phyloP scores from a whole-genome alignment of 176 grass and related monocot genomes.

The Aegilops longissima region DNA sequence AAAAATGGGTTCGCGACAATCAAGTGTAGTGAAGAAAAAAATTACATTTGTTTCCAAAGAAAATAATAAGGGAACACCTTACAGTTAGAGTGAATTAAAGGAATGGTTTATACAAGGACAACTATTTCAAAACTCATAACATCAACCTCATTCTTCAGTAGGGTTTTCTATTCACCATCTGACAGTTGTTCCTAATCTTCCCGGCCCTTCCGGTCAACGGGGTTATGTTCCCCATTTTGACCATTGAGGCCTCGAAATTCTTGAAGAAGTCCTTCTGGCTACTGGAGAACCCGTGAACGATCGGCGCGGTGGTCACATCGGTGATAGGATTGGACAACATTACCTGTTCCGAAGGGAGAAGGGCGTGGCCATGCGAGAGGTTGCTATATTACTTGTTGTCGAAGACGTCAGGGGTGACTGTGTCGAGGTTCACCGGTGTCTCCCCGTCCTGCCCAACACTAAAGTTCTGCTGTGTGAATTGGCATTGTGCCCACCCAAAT shows the following conservation, averaged over 20 bases:
- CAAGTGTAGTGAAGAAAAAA: not conserved
- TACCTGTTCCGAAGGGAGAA: too few species aligned
- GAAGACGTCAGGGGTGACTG: too few species aligned
- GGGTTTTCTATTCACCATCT: conserved; percentile 25
- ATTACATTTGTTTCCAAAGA: not conserved
- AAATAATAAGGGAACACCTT: not conserved
- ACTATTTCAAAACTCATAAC: not conserved
- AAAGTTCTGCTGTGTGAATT: too few species aligned
- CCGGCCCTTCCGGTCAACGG: conserved; percentile 28
- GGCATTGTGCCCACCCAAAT: too few species aligned
- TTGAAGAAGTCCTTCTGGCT: conserved; percentile 29
- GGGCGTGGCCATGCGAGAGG: too few species aligned
- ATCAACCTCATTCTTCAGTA: not conserved
- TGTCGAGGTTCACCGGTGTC: too few species aligned
- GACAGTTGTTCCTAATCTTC: conserved; percentile 48
- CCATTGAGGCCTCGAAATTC: conserved; percentile 44
- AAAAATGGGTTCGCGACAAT: not conserved
- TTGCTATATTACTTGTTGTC: too few species aligned
- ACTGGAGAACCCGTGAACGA: too few species aligned
- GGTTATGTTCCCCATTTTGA: conserved; percentile 62
- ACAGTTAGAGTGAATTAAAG: not conserved
- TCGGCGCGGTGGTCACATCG: too few species aligned
- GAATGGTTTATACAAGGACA: not conserved
- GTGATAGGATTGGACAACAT: too few species aligned
- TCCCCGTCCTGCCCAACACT: too few species aligned